Evolutionary conservation across 768 basidiomycete species (phyloP), one percentile per base, ranked within the genome.

Genomic region (Pulveroboletus sp.): DNA sequence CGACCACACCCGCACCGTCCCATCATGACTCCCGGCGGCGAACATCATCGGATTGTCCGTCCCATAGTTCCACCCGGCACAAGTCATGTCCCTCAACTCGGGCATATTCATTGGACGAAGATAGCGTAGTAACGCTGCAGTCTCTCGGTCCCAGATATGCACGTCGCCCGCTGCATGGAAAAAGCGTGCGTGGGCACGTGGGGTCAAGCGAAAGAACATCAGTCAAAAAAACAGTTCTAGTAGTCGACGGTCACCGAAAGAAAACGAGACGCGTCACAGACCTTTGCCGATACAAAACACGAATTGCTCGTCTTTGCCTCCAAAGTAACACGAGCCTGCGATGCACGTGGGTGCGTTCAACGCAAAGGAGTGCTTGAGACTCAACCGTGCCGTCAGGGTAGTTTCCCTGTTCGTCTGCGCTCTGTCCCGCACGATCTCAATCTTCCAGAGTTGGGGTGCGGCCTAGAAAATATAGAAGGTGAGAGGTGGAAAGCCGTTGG

Each of bases 121-220:
- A 51, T 83, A 78, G 47, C 88, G 86, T 4, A 91, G 69, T 8
- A 89, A 66, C 8, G 80, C 75, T 3, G 79, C 89, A 11, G 84
- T 85, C 67, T 89, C 87, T 47, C 82, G 81, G 59, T 92, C 89
- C 89, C 89, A 92, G 24, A 91, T 82, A 57, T 88, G 84, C 12
- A 92, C 86, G 54, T 89, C 85, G 1, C 89, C 89, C 54, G 78
- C 88, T 89, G 54, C 1, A n/a, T 15, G 26, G 6, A 14, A 33
- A 33, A 33, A 33, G 32, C 6, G 32, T 12, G 14, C 10, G 32
- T 32, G 32, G 11, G 10, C 12, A 32, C 11, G 32, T 15, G 35
- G n/a, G n/a, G n/a, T 37, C 17, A 37, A 17, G 17, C 35, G n/a
- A 36, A 36, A 36, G 24, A 33, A 36, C 2, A 14, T 26, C 1